These are phyloP conservation scores for Daldinia caldariorum DNA, from an alignment of 495 filamentous ascomycete genomes.

Conservation along the genomic window DNA sequence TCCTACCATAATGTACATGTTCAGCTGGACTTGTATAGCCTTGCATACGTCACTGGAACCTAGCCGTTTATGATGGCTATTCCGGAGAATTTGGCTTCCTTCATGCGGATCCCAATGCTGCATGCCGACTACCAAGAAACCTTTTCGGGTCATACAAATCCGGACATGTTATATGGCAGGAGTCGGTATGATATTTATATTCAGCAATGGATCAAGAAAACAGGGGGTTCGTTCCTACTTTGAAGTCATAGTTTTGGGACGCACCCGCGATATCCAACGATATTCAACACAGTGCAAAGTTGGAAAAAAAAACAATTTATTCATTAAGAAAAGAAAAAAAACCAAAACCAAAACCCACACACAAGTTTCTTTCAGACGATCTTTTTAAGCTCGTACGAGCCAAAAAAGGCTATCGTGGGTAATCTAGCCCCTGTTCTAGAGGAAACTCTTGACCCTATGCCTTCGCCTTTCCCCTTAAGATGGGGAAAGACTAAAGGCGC, in stretches of 20 bases:
- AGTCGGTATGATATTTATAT: constrained; percentile 6
- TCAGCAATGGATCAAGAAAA: neutral
- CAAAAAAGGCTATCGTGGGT: constrained; percentile 13
- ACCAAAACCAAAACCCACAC: neutral
- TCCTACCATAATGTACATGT: constrained; percentile 15
- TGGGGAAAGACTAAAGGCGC: constrained; percentile 7
- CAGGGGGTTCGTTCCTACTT: neutral
- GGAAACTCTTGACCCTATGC: constrained; percentile 2
- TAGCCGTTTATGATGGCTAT: constrained; percentile 17
- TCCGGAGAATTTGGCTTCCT: constrained; percentile 22
- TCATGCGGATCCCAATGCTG: constrained; percentile 6
- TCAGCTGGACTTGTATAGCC: constrained; percentile 28
- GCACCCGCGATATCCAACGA: neutral
- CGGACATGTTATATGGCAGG: constrained; percentile 16
- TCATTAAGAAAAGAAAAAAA: constrained; percentile 8
- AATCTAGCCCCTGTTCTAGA: constrained; percentile 5
- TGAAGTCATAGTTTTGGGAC: constrained; percentile 8
- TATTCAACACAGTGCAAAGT: constrained; percentile 12
- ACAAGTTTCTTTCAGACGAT: constrained; percentile 5
- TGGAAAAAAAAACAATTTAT: neutral
- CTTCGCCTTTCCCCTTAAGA: constrained; percentile 9
- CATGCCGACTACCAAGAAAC: neutral
- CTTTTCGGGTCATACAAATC: constrained; percentile 3
- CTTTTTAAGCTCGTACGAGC: constrained; percentile 10
- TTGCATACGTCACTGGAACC: constrained; percentile 18